Conservation (phyloP, 78 protist genomes). For the Protostelium mycophagum region DNA sequence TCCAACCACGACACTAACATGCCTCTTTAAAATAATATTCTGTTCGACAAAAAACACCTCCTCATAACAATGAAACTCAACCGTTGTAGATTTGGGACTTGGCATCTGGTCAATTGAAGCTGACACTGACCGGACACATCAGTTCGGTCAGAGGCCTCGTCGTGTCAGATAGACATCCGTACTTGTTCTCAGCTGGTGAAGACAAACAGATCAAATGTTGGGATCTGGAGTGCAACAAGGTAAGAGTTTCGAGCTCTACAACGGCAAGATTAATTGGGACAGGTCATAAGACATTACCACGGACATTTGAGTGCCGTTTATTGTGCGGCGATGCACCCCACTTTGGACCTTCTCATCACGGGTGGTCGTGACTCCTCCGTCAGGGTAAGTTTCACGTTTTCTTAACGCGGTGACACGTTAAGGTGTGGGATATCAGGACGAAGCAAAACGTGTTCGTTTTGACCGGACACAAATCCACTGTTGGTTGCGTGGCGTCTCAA, state of each 20-base stretch:
- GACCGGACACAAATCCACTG: conserved; percentile 82
- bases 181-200: conserved; percentile 95
- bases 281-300: conserved; percentile 81
- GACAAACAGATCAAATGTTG: conserved; percentile 96
- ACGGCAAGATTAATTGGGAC: neutral
- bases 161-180: conserved; percentile 85
- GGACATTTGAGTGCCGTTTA: conserved; percentile 95
- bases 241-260: neutral
- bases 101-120: conserved; percentile 87
- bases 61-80: neutral
- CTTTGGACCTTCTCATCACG: conserved; percentile 93
- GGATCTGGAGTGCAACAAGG: conserved; percentile 92
- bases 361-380: conserved; percentile 92
- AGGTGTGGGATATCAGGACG: conserved; percentile 97
- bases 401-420: neutral
- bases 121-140: conserved; percentile 95
- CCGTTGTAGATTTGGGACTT: conserved; percentile 88
- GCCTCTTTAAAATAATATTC: neutral
- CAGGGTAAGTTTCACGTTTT: conserved; percentile 19
- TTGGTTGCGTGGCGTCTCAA: conserved; percentile 74
- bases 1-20: too few species aligned
- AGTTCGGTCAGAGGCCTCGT: conserved; percentile 73
- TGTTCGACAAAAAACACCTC: neutral
- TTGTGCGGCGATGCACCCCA: conserved; percentile 88
- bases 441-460: conserved; percentile 51